Evolutionary conservation across 1,139 yeast species (phyloP), one percentile per base, ranked within the genome.

Genomic region (Geotrichum cucujoidarum): DNA sequence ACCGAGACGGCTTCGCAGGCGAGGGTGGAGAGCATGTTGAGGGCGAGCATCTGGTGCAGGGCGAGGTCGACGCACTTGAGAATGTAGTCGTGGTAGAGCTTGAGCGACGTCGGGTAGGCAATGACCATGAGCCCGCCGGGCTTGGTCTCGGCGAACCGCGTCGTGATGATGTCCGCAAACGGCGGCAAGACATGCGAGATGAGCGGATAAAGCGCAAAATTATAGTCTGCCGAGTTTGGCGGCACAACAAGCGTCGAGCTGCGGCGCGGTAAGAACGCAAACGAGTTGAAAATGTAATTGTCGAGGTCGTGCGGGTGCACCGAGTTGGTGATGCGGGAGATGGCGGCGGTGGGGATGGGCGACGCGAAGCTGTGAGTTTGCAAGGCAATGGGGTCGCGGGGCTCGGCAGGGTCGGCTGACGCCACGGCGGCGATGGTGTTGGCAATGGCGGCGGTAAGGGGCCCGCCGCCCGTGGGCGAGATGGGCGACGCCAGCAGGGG

Each of bases 41-140:
- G 55, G 2, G 64, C 63, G 35, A 60, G 51, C 48, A 60, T 50
- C 30, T 57, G 60, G 22, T 56, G 59, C 29, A 60, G 52, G 1
- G 62, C 55, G n/a, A 52, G 50, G 38, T 60, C 64, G n/a, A 60
- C 48, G 18, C 60, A 57, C 1, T 59, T 59, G n/a, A 60, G 40
- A n/a, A 59, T 54, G 25, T 52, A 49, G 29, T 51, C 42, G 20
- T 47, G 40, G 48, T 53, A 59, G 40, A 60, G 52, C 13, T 47
- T 44, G 39, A 50, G 42, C 10, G 62, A 57, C 10, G 60, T 52
- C 11, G 64, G 64, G 45, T 53, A 58, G 40, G 53, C 49, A n/a
- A 60, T 31, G 13, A 60, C 49, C 51, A 60, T 50, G 24, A 57
- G 41, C 20, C 62, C 63, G n/a, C 59, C 60, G 1, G 57, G 55